Base-by-base conservation (phyloP, 2,329 filamentous ascomycete species). In the Berkeleyomyces basicola region DNA sequence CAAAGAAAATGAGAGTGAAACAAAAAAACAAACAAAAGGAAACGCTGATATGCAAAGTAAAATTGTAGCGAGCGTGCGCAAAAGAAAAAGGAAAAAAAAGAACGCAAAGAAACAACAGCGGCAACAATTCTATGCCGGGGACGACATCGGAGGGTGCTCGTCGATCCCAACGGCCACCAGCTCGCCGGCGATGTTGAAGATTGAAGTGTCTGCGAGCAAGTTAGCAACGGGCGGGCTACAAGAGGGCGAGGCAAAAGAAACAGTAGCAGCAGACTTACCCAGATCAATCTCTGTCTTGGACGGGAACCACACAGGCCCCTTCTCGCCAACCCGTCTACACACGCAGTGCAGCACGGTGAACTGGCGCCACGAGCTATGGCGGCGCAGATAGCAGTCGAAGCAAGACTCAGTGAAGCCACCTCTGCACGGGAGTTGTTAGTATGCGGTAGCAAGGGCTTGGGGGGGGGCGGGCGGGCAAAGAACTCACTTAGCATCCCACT, bases 331-430 rank as follows among this genome's bases (percentile, higher is more conserved):
- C 3, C 63, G 63, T 46, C 47, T 57, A 43, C 63, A 65, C 9
- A 61, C 59, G 23, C 63, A 65, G 61, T 65, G 63, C 23, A 65
- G 36, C 10, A 65, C 61, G 23, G 63, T 65, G 31, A 65, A 65
- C 42, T 62, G 60, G 39, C 31, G 33, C 42, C 63, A 58, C 10
- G 61, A 65, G 11, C 60, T 60, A 31, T 65, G 63, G 11, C 61
- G 47, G 7, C 63, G 40, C 37, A 65, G 58, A 31, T 58, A 42
- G 51, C 63, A 65, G 39, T 63, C 63, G 14, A 61, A 62, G 40
- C 63, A 65, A 42, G 43, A 53, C 43, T 62, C 47, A 14, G 47
- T 51, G 58, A 65, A 65, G 40, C 61, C 61, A 16, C 63, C 63
- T 9, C 63, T 65, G 42, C 23, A 61, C 23, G 10, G 14, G 33